Base-by-base conservation (phyloP, 192 early-diverging fungal genomes). In the Coemansia sp. region DNA sequence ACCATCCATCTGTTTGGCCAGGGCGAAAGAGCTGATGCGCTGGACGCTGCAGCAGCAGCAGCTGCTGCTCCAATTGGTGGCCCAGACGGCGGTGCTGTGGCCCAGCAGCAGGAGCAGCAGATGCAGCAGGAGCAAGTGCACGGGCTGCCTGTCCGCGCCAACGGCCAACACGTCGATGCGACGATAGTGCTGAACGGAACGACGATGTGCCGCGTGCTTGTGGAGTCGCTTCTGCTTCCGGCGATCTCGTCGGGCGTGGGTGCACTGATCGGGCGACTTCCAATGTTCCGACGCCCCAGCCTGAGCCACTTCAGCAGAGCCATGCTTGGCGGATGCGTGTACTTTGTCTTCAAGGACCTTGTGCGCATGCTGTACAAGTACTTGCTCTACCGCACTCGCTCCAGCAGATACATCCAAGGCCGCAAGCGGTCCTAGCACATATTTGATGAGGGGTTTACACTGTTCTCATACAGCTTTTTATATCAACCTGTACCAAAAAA, bases 221-320 rank as follows among this genome's bases (percentile, higher is more conserved):
- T 89, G 9, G 86, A 88, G 48, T 86, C 88, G 20, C 67, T 91
- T 20, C 64, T 87, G 35, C 83, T 89, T 64, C 89, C 89, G n/a
- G 83, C 79, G 16, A 85, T 88, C 25, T 87, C 86, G n/a, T 85
- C 86, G 1, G 66, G 86, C 35, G 75, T 87, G 31, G 89, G 89
- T 43, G 68, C 84, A 43, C 71, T 81, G 26, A 48, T 88, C 18
- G 76, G 77, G 35, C 67, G 68, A 40, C 76, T 87, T 37, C 67
- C 86, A 8, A 81, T 87, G 59, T 31, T 85, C 23, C 66, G 77
- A 25, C 72, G 73, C 18, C 69, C 81, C 20, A 71, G 81, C 20
- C 79, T 86, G 2, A 78, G 84, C 46, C 76, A 79, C 60, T 88
- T 86, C 64, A 81, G 80, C 72, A 64, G 74, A 46, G 76, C 72